A percentile compares a stretch with the other conserved stretches of the same genome.
These are phyloP conservation scores for Favolaschia claudopus DNA, from an alignment of 768 basidiomycete species.

Conservation along the genomic window DNA sequence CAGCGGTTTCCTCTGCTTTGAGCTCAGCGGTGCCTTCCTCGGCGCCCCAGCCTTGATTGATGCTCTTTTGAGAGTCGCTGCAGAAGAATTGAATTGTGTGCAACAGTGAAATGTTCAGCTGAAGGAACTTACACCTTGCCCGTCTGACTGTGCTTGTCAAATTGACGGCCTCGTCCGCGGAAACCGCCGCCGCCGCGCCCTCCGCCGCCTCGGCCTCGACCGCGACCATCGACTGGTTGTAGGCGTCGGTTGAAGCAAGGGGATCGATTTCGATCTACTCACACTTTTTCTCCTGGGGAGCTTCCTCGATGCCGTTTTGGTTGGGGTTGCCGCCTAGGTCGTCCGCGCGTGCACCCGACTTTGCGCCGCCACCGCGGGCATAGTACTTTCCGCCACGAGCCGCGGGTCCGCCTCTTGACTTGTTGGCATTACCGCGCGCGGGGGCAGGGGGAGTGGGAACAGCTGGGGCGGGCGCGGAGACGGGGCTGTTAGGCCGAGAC, in stretches of 20 bases:
- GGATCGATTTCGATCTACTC: constrained; percentile 25
- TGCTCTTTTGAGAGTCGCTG: constrained; percentile 94
- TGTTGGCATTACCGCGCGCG: constrained; percentile 45
- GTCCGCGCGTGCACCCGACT: constrained; percentile 36
- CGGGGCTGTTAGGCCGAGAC: constrained; percentile 51
- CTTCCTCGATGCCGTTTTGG: constrained; percentile 35
- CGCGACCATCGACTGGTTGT: constrained; percentile 50
- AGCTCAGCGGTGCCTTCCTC: constrained; percentile 88
- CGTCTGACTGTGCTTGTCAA: constrained; percentile 87
- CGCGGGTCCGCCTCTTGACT: constrained; percentile 62
- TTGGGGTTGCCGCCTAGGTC: constrained; percentile 31
- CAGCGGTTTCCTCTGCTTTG: constrained; percentile 80
- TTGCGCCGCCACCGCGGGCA: constrained; percentile 59
- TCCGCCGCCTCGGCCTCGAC: constrained; percentile 58
- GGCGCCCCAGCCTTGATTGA: constrained; percentile 95
- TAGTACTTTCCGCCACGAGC: constrained; percentile 77
- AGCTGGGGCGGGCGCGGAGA: constrained; percentile 43
- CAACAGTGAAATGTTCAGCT: constrained; percentile 15
- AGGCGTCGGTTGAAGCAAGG: constrained; percentile 13
- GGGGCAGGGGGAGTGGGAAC: constrained; percentile 33
- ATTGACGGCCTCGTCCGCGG: constrained; percentile 72
- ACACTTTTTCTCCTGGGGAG: constrained; percentile 42
- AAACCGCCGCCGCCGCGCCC: constrained; percentile 58
- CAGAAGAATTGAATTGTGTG: constrained; percentile 24
- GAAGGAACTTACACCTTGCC: constrained; percentile 72